Evolutionary conservation across 2,329 filamentous ascomycete genomes (phyloP), one percentile per base, ranked within the genome.

Genomic region (Monosporascus sp.): DNA sequence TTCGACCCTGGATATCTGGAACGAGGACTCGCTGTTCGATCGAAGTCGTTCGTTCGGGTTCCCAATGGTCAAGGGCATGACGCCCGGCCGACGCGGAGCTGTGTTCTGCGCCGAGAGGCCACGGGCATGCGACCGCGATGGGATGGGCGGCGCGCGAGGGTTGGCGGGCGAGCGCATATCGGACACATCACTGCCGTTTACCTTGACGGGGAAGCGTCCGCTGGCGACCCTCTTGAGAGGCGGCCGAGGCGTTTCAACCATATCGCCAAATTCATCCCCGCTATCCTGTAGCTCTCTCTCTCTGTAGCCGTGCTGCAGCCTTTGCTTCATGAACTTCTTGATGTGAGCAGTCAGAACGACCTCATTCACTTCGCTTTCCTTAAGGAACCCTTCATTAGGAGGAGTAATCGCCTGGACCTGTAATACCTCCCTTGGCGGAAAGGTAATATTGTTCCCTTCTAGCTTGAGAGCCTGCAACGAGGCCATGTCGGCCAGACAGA

Each of bases 381-480:
- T 82, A 44, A 76, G 60, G 15, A 74, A 70, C 2, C 75, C 75
- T 38, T 83, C 80, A 59, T 82, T 81, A 2, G 81, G 76, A 18
- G 80, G 79, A 48, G 75, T 83, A 41, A 72, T 72, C 18, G 77
- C 75, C 62, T 80, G 78, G 11, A 82, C 73, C 60, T 86, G 83
- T 25, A 90, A 69, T 15, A 87, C 77, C 59, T 88, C 85, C 61
- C 80, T 83, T 17, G 89, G 87, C 3, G 91, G 91, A 62, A 93
- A 93, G 54, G 80, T 82, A 54, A 97, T 81, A 8, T 89, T 89
- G 62, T 97, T 97, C 46, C 90, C 90, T 54, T 93, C 88, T 37
- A 97, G 83, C 70, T 96, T 96, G 53, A 97, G 78, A 60, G 95
- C 88, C 67, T 93, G 89, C 54, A 97, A 74, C 52, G 90, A 94